phyloP scores from a whole-genome alignment of 192 early-diverging fungal genomes.

The Coemansia sp. region DNA sequence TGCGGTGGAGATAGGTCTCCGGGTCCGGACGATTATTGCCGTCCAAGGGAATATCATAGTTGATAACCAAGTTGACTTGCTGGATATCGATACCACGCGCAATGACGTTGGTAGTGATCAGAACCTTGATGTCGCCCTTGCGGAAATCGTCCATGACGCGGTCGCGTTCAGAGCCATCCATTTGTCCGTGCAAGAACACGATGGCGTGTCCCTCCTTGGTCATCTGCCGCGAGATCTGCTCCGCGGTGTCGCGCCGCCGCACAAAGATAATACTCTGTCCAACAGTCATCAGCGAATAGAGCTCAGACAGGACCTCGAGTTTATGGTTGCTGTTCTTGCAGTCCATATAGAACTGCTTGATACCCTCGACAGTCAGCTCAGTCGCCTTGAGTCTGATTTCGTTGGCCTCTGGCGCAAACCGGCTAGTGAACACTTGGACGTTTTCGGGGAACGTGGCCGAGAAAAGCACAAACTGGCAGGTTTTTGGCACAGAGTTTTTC shows the following conservation, averaged over 20 bases:
- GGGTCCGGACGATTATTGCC: slow-evolving; percentile 69
- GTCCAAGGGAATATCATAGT: slow-evolving; percentile 92
- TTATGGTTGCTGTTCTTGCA: slow-evolving; percentile 82
- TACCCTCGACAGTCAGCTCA: slow-evolving; percentile 91
- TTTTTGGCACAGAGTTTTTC: slow-evolving; percentile 72
- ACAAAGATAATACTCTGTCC: slow-evolving; percentile 98
- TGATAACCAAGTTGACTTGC: slow-evolving; percentile 94
- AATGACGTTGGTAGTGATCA: slow-evolving; percentile 97
- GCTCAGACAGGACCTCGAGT: slow-evolving; percentile 67
- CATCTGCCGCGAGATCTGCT: slow-evolving; percentile 75
- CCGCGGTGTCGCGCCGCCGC: slow-evolving; percentile 81
- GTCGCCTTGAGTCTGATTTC: slow-evolving; percentile 82
- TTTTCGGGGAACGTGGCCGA: slow-evolving; percentile 91
- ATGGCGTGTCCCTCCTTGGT: slow-evolving; percentile 82
- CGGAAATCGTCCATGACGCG: slow-evolving; percentile 92
- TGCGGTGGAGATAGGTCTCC: slow-evolving; percentile 97
- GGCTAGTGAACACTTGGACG: slow-evolving; percentile 75
- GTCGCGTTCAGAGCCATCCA: slow-evolving; percentile 81
- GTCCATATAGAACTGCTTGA: slow-evolving; percentile 98
- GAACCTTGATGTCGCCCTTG: slow-evolving; percentile 84
- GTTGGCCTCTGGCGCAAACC: slow-evolving; percentile 87
- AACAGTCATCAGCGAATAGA: slow-evolving; percentile 86
- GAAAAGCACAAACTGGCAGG: slow-evolving; percentile 88
- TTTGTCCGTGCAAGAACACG: slow-evolving; percentile 81
- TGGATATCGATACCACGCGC: slow-evolving; percentile 97